Evolutionary conservation across 257 asterid species (phyloP).

Genomic region (Lycium ferocissimum): DNA sequence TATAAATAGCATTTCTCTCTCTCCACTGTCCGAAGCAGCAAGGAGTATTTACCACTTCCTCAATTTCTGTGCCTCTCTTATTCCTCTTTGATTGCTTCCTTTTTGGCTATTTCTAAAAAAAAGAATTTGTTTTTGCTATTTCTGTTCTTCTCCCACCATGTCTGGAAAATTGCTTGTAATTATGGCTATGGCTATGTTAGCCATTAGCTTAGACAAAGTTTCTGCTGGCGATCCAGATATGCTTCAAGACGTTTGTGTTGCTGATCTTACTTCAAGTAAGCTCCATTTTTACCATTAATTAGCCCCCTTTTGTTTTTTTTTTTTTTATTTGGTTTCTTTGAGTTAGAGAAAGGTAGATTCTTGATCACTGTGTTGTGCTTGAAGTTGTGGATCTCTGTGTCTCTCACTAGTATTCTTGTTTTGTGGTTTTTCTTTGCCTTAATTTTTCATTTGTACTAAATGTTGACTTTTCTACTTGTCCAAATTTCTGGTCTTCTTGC

Average conservation of each 20-base stretch:
- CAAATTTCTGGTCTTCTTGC: background rate
- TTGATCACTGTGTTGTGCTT: background rate
- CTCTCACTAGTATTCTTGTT: background rate
- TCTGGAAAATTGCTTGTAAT: slow-evolving; percentile 16
- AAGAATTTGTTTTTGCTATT: no score
- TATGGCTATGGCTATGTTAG: slow-evolving; percentile 25
- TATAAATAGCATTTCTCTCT: slow-evolving; percentile 35
- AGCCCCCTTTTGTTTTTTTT: no score
- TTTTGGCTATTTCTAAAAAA: background rate
- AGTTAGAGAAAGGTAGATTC: background rate
- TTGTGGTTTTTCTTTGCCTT: background rate
- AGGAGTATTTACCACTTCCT: background rate
- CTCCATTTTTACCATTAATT: background rate
- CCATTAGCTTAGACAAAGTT: slow-evolving; percentile 33
- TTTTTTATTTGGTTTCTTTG: background rate
- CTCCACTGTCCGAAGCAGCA: background rate
- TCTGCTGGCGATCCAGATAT: slow-evolving; percentile 57
- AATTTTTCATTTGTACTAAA: background rate
- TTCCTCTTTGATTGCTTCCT: background rate
- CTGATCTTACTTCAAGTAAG: slow-evolving; percentile 62
- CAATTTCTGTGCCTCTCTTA: background rate
- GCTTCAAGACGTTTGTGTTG: slow-evolving; percentile 74
- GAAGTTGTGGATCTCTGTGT: background rate
- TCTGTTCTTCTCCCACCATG: slow-evolving; percentile 26
- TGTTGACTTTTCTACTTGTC: slow-evolving; percentile 5